Percentiles rank a stretch among this genome's conserved stretches.
phyloP scores from a whole-genome alignment of 495 filamentous ascomycete genomes.

The Xylaria scruposa region DNA sequence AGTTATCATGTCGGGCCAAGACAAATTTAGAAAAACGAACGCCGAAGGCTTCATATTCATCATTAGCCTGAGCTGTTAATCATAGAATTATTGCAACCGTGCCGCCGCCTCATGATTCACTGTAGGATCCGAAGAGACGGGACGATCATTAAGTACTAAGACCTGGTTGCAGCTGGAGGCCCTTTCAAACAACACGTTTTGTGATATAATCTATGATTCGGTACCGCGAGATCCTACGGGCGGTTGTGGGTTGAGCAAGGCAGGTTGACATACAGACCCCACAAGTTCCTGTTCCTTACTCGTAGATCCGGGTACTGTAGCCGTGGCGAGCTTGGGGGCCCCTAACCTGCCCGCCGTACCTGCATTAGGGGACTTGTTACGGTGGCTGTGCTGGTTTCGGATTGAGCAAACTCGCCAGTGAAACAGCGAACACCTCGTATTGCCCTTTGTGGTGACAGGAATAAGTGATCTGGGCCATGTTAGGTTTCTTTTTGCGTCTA shows the following conservation, averaged over 20 bases:
- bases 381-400: conserved; percentile 43
- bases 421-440: conserved; percentile 25
- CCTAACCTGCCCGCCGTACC: conserved; percentile 28
- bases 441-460: conserved; percentile 17
- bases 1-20: background rate
- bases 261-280: conserved; percentile 13
- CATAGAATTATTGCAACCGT: background rate
- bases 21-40: conserved; percentile 14
- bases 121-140: conserved; percentile 10
- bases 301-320: background rate
- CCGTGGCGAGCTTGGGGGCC: conserved; percentile 2
- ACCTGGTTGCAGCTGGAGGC: background rate
- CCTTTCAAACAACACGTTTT: background rate
- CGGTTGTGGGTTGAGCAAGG: background rate
- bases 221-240: background rate
- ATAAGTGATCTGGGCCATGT: background rate
- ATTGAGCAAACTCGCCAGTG: conserved; percentile 26
- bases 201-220: conserved; percentile 8
- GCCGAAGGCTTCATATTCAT: background rate
- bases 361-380: conserved; percentile 34
- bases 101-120: background rate
- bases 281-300: background rate
- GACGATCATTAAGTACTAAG: background rate
- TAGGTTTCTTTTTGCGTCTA: background rate
- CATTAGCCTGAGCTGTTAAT: background rate